A percentile compares a stretch with the other conserved stretches of the same genome.
Evolutionary conservation across 2,329 filamentous ascomycete species (phyloP).

Genomic region (Annulohypoxylon truncatum): DNA sequence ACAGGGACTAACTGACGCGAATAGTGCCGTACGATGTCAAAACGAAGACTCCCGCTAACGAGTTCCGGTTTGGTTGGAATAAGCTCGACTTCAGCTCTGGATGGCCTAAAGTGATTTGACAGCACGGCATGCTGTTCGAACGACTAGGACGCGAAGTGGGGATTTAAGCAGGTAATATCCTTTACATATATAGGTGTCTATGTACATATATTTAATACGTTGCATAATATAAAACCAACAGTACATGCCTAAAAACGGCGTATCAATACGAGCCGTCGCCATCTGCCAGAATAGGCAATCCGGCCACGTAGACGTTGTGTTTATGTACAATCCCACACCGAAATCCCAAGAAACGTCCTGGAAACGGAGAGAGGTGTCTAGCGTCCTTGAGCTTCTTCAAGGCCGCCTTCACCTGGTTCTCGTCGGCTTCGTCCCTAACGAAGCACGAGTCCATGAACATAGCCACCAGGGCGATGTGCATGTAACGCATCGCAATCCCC

Average conservation of each 20-base stretch:
- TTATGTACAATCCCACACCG: conserved; percentile 25
- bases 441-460: conserved; percentile 42
- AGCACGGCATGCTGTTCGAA: too few species aligned
- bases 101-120: conserved; percentile 37
- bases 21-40: conserved; percentile 35
- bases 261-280: too few species aligned
- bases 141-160: too few species aligned
- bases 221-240: too few species aligned
- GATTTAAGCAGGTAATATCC: too few species aligned
- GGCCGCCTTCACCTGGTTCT: conserved; percentile 14
- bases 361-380: conserved; percentile 22
- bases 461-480: conserved; percentile 35
- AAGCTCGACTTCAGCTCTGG: conserved; percentile 42
- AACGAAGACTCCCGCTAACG: conserved; percentile 28
- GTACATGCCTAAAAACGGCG: too few species aligned
- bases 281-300: too few species aligned
- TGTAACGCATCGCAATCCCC: conserved; percentile 39
- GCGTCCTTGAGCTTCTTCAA: conserved; percentile 26
- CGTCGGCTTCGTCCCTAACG: conserved; percentile 27
- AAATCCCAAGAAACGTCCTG: conserved; percentile 21
- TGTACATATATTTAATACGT: too few species aligned
- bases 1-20: conserved; percentile 10
- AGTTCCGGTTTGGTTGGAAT: conserved; percentile 42
- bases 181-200: too few species aligned
- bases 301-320: conserved; percentile 14